A percentile compares a stretch with the other conserved stretches of the same genome.
Evolutionary conservation across 352 stramenopile genomes (phyloP).

Genomic region (Phytophthora ohioensis): DNA sequence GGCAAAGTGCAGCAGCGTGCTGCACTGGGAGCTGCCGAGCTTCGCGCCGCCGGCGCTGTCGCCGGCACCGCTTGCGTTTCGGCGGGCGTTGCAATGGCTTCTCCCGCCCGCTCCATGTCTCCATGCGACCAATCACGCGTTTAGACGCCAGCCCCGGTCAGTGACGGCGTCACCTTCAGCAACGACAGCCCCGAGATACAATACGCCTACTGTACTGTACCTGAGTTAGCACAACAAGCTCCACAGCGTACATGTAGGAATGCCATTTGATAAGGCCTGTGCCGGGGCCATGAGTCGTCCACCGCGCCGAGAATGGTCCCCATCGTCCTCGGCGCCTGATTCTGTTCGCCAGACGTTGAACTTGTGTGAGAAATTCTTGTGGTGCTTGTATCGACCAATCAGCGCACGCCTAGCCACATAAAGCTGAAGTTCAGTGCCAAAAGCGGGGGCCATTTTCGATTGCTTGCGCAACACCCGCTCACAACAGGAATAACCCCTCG

Average conservation of each 20-base stretch:
- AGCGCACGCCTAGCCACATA: background rate
- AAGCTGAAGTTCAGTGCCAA: constrained; percentile 4
- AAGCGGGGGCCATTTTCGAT: background rate
- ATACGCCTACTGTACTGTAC: too few species aligned
- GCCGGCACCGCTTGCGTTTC: constrained; percentile 20
- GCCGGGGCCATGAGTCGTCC: constrained; percentile 1
- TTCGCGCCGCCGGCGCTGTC: background rate
- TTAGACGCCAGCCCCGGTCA: background rate
- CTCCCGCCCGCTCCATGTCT: constrained; percentile 7
- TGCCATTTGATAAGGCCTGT: background rate
- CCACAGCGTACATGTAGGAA: too few species aligned
- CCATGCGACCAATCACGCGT: constrained; percentile 12
- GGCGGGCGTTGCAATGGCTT: constrained; percentile 5
- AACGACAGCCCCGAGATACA: background rate
- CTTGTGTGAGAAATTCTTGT: constrained; percentile 28
- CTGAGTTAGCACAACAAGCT: too few species aligned
- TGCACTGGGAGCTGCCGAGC: too few species aligned
- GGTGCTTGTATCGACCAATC: constrained; percentile 8
- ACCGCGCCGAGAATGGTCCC: constrained; percentile 3
- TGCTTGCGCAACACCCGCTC: constrained; percentile 25
- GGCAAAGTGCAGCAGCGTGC: background rate
- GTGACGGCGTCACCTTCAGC: background rate
- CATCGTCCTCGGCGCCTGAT: background rate
- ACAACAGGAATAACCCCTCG: constrained; percentile 17
- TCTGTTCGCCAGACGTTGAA: constrained; percentile 16